Percentiles rank a stretch among this genome's conserved stretches.
Conservation (phyloP, 371 early-diverging fungal species). For the Fennellomyces sp. region DNA sequence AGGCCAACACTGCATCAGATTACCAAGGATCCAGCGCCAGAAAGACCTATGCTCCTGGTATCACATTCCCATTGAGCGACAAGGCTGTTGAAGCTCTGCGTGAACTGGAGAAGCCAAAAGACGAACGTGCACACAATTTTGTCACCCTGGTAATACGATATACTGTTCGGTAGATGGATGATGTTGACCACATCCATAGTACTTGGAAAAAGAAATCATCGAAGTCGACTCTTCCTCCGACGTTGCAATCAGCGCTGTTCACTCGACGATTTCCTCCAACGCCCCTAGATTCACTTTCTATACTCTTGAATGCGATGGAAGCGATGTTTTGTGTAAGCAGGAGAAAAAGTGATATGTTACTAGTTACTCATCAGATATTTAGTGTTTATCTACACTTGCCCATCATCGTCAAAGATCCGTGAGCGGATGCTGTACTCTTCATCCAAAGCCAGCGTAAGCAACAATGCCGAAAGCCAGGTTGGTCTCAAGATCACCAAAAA, state of each 20-base stretch:
- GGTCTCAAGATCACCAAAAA: conserved; percentile 64
- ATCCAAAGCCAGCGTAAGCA: conserved; percentile 63
- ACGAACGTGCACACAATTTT: conserved; percentile 51
- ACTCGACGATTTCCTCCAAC: conserved; percentile 46
- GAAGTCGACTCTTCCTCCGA: conserved; percentile 49
- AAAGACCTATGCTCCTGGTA: conserved; percentile 68
- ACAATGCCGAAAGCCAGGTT: conserved; percentile 54
- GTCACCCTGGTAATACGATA: conserved; percentile 61
- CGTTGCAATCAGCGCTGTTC: conserved; percentile 44
- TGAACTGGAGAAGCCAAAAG: conserved; percentile 37
- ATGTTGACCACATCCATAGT: too few relatives aligned
- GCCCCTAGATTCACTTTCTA: conserved; percentile 76
- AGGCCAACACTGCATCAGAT: conserved; percentile 53
- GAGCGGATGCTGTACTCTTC: conserved; percentile 90
- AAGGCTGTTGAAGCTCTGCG: conserved; percentile 59
- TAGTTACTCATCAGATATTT: too few relatives aligned
- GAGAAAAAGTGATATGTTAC: too few relatives aligned
- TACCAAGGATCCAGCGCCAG: conserved; percentile 56
- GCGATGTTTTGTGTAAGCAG: conserved; percentile 49
- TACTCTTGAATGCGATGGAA: conserved; percentile 47
- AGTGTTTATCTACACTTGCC: conserved; percentile 86
- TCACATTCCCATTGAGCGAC: conserved; percentile 60
- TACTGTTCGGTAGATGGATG: too few relatives aligned
- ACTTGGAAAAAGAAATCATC: conserved; percentile 57
- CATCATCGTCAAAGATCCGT: conserved; percentile 76